These are phyloP conservation scores for Coemansia sp. DNA, from an alignment of 192 early-diverging fungal genomes.

Conservation along the genomic window DNA sequence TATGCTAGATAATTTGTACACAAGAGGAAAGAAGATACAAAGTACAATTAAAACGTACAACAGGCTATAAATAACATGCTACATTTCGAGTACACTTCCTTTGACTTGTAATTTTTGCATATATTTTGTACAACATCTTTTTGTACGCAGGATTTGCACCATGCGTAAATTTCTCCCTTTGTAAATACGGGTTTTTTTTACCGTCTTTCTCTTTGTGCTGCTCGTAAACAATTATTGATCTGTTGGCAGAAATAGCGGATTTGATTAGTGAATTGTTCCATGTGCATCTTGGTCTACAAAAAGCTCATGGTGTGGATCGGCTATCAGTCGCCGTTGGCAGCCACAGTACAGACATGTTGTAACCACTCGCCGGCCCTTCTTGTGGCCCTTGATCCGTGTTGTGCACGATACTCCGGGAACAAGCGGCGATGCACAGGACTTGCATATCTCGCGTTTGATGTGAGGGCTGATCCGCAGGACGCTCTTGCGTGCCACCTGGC, in stretches of 20 bases:
- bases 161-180: no score
- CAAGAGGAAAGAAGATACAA: neutral
- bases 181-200: no score
- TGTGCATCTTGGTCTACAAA: conserved; percentile 42
- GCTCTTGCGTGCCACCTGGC: conserved; percentile 40
- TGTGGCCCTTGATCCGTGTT: conserved; percentile 33
- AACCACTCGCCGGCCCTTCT: conserved; percentile 17
- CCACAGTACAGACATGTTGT: conserved; percentile 46
- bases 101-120: neutral
- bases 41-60: neutral
- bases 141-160: conserved; percentile 2
- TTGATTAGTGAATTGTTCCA: conserved; percentile 17
- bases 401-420: conserved; percentile 38
- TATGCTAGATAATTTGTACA: neutral
- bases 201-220: no score
- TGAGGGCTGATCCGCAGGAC: conserved; percentile 50
- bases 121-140: neutral
- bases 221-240: conserved; percentile 38
- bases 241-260: neutral
- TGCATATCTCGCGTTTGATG: conserved; percentile 39
- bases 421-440: conserved; percentile 27
- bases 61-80: neutral
- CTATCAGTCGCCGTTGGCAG: conserved; percentile 23
- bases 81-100: no score
- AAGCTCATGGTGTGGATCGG: conserved; percentile 17